Evolutionary conservation across 2,329 filamentous ascomycete genomes (phyloP).

Genomic region (Pseudogymnoascus sp.): DNA sequence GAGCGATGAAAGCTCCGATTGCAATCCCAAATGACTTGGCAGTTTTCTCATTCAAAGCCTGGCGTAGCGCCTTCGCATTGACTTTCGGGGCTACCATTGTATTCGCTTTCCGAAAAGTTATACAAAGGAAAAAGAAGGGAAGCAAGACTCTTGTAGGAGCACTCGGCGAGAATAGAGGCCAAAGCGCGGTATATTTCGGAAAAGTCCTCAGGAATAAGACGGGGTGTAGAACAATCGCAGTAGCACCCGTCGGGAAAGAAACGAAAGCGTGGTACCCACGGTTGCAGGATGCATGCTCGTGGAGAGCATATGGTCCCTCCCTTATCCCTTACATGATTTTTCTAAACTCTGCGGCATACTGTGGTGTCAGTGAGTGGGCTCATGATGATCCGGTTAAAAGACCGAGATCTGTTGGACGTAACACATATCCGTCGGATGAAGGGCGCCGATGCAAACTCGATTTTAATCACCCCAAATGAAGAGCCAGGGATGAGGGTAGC

Average conservation of each 20-base stretch:
- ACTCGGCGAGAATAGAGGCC: background rate
- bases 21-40: conserved; percentile 17
- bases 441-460: background rate
- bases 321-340: background rate
- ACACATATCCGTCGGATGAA: background rate
- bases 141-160: background rate
- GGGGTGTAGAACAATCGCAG: background rate
- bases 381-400: background rate
- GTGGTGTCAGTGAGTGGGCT: background rate
- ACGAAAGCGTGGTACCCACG: conserved; percentile 3
- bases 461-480: background rate
- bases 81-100: background rate
- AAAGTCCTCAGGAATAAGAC: background rate
- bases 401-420: background rate
- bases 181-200: background rate
- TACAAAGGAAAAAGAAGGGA: background rate
- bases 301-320: background rate
- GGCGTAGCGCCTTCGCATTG: background rate
- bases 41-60: conserved; percentile 2
- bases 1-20: conserved; percentile 14
- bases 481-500: background rate
- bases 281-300: background rate
- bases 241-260: background rate
- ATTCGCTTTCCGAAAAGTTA: background rate
- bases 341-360: background rate